Conservation (phyloP, 352 stramenopile genomes). For the Globisporangium mamillatum region DNA sequence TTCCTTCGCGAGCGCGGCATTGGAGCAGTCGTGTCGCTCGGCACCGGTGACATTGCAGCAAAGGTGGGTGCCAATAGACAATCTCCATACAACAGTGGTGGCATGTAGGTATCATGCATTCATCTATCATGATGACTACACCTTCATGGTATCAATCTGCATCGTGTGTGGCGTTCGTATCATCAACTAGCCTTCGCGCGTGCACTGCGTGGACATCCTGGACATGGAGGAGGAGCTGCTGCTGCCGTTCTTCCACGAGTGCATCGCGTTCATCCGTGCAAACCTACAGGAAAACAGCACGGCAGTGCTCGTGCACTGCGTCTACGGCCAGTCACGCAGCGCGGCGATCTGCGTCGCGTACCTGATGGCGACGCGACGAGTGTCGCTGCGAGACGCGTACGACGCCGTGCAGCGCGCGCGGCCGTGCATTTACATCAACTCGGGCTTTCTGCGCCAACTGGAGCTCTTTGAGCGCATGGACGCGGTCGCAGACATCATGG, state of each 20-base stretch:
- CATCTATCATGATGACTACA: too few relatives aligned
- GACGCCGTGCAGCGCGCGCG: constrained; percentile 53
- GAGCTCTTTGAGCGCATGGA: constrained; percentile 68
- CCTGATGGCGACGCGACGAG: constrained; percentile 47
- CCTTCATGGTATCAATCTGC: too few relatives aligned
- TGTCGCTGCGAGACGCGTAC: constrained; percentile 51
- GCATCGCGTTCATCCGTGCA: constrained; percentile 25
- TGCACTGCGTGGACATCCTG: constrained; percentile 61
- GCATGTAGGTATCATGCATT: too few relatives aligned
- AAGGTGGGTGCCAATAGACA: constrained; percentile 24
- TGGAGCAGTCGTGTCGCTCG: constrained; percentile 50
- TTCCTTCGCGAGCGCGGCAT: constrained; percentile 49
- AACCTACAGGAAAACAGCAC: background rate
- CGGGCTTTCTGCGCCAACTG: constrained; percentile 67
- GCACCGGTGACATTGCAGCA: constrained; percentile 49
- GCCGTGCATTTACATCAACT: constrained; percentile 79
- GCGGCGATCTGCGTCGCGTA: constrained; percentile 72
- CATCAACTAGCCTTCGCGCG: constrained; percentile 16
- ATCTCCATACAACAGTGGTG: too few relatives aligned
- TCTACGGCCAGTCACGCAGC: constrained; percentile 78
- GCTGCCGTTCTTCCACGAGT: constrained; percentile 56
- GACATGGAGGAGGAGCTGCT: constrained; percentile 78
- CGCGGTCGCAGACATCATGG: constrained; percentile 33
- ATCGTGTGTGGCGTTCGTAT: background rate
- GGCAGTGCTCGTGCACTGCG: constrained; percentile 66